A percentile compares a stretch with the other conserved stretches of the same genome.
phyloP scores from a whole-genome alignment of 75 land plant species.

The Chamaecyparis obtusa region DNA sequence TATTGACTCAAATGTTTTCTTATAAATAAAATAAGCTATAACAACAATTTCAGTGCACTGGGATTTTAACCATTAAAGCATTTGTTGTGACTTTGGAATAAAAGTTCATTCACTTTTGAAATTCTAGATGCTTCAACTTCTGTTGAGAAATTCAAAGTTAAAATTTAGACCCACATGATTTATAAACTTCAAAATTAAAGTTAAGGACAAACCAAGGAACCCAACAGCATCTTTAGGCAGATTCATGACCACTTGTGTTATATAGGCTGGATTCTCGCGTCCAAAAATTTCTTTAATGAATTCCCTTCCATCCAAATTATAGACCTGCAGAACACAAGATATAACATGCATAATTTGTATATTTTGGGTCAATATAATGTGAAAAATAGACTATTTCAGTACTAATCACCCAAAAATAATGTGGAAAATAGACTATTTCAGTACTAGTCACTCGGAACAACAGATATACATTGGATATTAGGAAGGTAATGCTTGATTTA shows the following conservation, averaged over 20 bases:
- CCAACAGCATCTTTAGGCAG: conserved; percentile 80
- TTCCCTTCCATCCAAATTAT: conserved; percentile 78
- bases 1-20: neutral
- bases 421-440: neutral
- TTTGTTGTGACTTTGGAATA: neutral
- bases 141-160: neutral
- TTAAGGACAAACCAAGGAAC: conserved; percentile 54
- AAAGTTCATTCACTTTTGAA: neutral
- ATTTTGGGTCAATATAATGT: neutral
- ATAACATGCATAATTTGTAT: neutral
- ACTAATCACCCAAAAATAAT: neutral
- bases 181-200: neutral
- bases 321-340: conserved; percentile 50
- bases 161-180: neutral
- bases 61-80: neutral
- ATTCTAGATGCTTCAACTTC: neutral
- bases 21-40: neutral
- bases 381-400: neutral
- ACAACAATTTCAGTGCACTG: neutral
- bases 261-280: conserved; percentile 34
- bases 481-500: neutral
- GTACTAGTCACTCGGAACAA: neutral
- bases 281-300: conserved; percentile 62
- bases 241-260: conserved; percentile 93
- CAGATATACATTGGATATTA: neutral